Conservation (phyloP, 306 rosid genomes). For the Cicer yamashitae region DNA sequence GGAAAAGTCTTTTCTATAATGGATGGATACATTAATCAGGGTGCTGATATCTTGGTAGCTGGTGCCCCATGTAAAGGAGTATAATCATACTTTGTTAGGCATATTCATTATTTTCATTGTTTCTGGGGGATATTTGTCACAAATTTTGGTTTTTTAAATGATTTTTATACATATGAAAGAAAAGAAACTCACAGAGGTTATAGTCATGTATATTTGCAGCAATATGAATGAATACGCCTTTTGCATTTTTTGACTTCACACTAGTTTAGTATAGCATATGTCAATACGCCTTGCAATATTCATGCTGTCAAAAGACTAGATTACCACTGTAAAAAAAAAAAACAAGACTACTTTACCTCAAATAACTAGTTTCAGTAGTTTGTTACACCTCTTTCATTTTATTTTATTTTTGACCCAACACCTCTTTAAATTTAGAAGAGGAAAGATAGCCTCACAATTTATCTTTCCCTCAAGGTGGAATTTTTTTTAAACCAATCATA, state of each 20-base stretch:
- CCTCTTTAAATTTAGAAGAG: not conserved
- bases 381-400: not conserved
- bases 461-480: not conserved
- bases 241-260: slow-evolving; percentile 18
- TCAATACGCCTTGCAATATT: not conserved
- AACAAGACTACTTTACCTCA: not conserved
- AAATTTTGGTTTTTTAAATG: slow-evolving; percentile 44
- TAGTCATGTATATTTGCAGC: slow-evolving; percentile 63
- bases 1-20: slow-evolving; percentile 59
- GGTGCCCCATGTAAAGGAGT: slow-evolving; percentile 56
- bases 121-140: slow-evolving; percentile 44
- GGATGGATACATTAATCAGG: slow-evolving; percentile 43
- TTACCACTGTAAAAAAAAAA: no score
- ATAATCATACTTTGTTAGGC: slow-evolving; percentile 53
- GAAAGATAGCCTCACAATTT: not conserved
- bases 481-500: not conserved
- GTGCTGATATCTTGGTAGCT: slow-evolving; percentile 55
- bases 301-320: not conserved
- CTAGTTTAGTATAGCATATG: slow-evolving; percentile 13
- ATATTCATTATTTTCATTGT: slow-evolving; percentile 56
- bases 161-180: slow-evolving; percentile 49
- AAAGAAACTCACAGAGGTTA: slow-evolving; percentile 48
- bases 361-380: not conserved
- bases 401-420: not conserved
- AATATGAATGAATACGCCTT: slow-evolving; percentile 46